phyloP scores from a whole-genome alignment of 805 yeast genomes.

The Pichia thaimueangensis region DNA sequence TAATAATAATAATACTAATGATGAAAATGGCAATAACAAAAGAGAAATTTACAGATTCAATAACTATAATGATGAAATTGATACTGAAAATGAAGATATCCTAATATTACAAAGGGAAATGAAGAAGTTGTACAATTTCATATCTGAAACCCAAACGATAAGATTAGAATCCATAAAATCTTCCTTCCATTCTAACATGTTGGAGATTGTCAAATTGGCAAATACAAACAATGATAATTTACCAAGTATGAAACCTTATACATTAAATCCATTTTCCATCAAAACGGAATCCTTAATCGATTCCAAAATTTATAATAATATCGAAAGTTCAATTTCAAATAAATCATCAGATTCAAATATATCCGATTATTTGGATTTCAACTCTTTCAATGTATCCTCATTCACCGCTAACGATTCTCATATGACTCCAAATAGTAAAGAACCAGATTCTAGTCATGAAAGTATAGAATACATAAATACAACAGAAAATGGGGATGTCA shows the following conservation, averaged over 20 bases:
- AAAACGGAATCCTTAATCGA: neutral
- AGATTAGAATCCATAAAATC: constrained; percentile 25
- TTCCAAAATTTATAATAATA: neutral
- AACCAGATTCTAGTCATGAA: no score
- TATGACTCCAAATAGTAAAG: no score
- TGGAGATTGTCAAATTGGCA: constrained; percentile 43
- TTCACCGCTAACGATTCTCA: neutral
- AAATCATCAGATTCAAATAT: neutral
- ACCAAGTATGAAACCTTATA: constrained; percentile 67
- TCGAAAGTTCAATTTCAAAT: neutral
- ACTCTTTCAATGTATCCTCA: neutral
- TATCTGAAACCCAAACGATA: neutral
- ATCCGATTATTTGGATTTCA: neutral
- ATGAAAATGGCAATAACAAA: no score
- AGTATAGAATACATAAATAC: constrained; percentile 22
- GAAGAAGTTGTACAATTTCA: neutral
- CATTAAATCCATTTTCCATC: constrained; percentile 55
- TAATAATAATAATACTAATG: no score
- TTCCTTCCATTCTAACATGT: constrained; percentile 36
- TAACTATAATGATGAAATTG: no score
- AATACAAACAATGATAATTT: constrained; percentile 59
- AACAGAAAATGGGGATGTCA: constrained; percentile 22
- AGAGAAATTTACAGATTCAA: no score
- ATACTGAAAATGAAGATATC: no score
- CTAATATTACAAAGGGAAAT: neutral